Percentiles rank a stretch among this genome's conserved stretches.
Conservation (phyloP, 177 flowering plant species). For the Vitis hybrid region DNA sequence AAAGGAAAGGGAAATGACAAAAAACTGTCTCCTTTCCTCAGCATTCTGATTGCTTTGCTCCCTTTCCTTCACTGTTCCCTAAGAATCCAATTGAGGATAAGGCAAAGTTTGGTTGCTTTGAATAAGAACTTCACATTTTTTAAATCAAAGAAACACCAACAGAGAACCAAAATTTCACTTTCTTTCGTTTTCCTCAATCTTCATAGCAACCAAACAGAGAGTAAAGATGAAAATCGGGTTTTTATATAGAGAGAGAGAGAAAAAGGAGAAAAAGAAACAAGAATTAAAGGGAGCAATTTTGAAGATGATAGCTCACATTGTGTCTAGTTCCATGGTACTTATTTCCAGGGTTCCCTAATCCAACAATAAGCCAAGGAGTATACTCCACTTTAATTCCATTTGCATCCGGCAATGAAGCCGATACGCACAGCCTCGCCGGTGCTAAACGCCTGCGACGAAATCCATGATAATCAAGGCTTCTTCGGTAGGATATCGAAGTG, state of each 20-base stretch:
- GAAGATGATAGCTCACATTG: constrained; percentile 49
- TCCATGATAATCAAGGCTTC: constrained; percentile 17
- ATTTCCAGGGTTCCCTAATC: constrained; percentile 92
- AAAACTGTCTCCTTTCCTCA: no score
- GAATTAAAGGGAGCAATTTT: neutral
- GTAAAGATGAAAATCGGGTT: neutral
- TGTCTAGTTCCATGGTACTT: constrained; percentile 94
- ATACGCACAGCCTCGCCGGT: constrained; percentile 32
- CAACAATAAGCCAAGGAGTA: constrained; percentile 94
- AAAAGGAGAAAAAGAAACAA: neutral
- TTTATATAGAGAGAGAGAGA: neutral
- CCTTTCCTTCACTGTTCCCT: no score
- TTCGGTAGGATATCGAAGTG: constrained; percentile 30
- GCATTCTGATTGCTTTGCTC: no score
- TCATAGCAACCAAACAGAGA: neutral
- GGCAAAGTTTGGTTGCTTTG: no score
- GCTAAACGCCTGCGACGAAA: constrained; percentile 20
- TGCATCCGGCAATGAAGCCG: constrained; percentile 43
- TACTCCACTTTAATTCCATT: constrained; percentile 68
- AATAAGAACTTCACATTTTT: no score
- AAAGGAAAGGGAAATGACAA: no score
- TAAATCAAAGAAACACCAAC: no score
- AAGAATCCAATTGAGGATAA: no score
- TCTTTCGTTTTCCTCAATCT: no score
- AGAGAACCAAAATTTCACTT: no score